phyloP scores from a whole-genome alignment of 2,329 filamentous ascomycete genomes.

The Drechslera avenae region DNA sequence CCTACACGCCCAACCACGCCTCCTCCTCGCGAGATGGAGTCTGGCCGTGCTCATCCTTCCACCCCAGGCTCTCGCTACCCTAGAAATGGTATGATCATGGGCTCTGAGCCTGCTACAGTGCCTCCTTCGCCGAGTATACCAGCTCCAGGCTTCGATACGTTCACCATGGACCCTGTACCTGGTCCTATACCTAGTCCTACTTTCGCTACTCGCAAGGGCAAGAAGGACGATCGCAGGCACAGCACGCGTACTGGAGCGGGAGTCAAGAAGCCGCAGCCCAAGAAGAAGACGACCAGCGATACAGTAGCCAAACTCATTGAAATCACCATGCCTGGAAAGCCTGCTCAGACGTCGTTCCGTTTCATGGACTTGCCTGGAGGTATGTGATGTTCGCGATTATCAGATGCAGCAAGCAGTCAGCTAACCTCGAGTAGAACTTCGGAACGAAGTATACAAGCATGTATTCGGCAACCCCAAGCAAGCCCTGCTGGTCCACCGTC shows the following conservation, averaged over 20 bases:
- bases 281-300: background rate
- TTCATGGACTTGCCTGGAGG: conserved; percentile 33
- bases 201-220: background rate
- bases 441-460: conserved; percentile 35
- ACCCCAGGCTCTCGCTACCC: background rate
- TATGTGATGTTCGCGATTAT: background rate
- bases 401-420: background rate
- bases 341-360: conserved; percentile 9
- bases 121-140: conserved; percentile 17
- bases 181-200: background rate
- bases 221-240: background rate
- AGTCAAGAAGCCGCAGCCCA: conserved; percentile 12
- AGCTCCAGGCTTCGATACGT: background rate
- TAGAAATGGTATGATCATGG: background rate
- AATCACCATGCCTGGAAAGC: background rate
- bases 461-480: conserved; percentile 18
- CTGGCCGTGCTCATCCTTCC: background rate
- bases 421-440: conserved; percentile 29
- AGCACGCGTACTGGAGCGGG: conserved; percentile 12
- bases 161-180: background rate
- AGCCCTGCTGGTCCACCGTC: conserved; percentile 32
- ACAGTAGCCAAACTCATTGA: background rate
- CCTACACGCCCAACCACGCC: conserved; percentile 6
- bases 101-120: conserved; percentile 3
- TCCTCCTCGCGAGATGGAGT: conserved; percentile 1